Evolutionary conservation across 768 basidiomycete genomes (phyloP).

Genomic region (Phlebiopsis flavidoalba): DNA sequence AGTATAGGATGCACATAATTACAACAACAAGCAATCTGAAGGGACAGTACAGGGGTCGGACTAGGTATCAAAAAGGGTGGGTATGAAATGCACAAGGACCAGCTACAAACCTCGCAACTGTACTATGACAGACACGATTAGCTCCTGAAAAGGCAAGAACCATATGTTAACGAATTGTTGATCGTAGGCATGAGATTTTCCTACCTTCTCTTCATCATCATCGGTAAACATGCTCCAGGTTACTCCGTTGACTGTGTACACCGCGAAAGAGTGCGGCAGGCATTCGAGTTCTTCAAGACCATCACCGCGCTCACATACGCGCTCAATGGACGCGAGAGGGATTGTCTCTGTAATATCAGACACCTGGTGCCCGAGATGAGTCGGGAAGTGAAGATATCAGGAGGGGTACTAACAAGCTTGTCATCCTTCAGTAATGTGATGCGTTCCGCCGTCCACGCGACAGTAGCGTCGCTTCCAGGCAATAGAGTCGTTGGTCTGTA

Average conservation of each 20-base stretch:
- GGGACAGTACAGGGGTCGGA: not conserved
- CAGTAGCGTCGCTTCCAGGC: conserved; percentile 29
- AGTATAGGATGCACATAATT: not conserved
- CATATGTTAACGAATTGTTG: not conserved
- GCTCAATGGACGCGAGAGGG: not conserved
- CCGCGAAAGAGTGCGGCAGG: conserved; percentile 2
- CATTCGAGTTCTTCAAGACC: conserved; percentile 8
- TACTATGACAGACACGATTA: not conserved
- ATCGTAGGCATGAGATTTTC: not conserved
- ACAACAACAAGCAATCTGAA: not conserved
- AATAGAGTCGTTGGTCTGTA: conserved; percentile 22
- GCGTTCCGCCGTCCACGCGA: conserved; percentile 19
- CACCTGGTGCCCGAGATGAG: not conserved
- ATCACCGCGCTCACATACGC: conserved; percentile 2
- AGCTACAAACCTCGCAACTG: not conserved
- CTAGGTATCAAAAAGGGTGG: not conserved
- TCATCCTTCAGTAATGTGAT: conserved; percentile 25
- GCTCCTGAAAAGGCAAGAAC: not conserved
- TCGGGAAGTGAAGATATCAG: not conserved
- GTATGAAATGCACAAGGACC: not conserved
- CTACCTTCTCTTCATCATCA: conserved; percentile 3
- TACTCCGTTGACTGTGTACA: not conserved
- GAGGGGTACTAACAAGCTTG: conserved; percentile 7
- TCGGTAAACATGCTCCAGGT: conserved; percentile 4
- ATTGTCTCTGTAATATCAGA: not conserved